Base-by-base conservation (phyloP, 1,284 basidiomycete species). In the Paramarasmius palmivorus region DNA sequence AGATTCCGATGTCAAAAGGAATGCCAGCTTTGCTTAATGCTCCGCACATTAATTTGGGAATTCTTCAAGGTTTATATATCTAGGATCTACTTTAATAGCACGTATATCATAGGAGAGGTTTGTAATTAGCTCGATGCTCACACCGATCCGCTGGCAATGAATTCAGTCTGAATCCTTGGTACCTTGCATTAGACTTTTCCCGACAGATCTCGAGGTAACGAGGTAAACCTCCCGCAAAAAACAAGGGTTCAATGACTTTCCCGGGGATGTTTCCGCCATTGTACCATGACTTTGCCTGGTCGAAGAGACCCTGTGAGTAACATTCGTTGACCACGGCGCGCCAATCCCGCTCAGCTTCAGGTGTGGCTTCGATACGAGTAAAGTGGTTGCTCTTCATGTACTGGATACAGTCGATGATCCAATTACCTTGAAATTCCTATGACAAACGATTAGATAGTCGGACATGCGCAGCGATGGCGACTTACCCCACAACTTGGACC, bases 401-500 rank as follows among this genome's bases (percentile, higher is more conserved):
- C 7, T 46, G 25, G 38, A 66, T 42, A 45, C 62, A 65, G n/a
- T 59, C 36, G n/a, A 58, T 52, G 12, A 65, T 59, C 65, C 65
- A 66, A 34, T 62, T 57, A 14, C 61, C 56, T 59, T 66, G 62
- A 19, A 60, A 26, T 52, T 66, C 63, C 63, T 65, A 38, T 29
- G 38, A 40, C 14, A 37, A 14, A 22, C n/a, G 22, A 22, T 15
- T 17, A 40, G 17, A 9, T 17, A 5, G 39, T 19, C 10, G 39
- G 19, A 15, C 19, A 3, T 22, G 39, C 39, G 39, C n/a, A 2
- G 3, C 12, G 39, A 17, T 9, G 19, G 17, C 9, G 1, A 57
- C 60, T 32, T 53, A 65, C 63, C 7, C 53, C 38, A 23, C 60
- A 60, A 1, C 57, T 59, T 2, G 60, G 63, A 0, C 62, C 62